Conservation (phyloP, 148 eudicot species). For the Persicaria maculosa region DNA sequence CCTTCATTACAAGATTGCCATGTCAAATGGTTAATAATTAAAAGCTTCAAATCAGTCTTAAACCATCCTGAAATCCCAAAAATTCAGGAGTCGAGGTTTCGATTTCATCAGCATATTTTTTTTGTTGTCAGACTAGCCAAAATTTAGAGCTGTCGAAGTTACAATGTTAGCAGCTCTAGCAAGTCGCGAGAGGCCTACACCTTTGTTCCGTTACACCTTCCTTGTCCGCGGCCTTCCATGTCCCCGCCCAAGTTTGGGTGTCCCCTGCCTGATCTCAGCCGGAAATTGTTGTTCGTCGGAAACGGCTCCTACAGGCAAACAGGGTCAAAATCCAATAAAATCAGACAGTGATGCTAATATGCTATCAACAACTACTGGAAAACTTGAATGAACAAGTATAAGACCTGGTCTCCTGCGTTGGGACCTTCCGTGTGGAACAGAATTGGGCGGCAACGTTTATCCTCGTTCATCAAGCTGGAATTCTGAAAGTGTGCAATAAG, state of each 20-base stretch:
- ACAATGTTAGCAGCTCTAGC: constrained; percentile 11
- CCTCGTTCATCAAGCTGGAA: constrained; percentile 85
- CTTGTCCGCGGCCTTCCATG: constrained; percentile 3
- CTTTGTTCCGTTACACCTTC: constrained; percentile 7
- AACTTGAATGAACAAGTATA: neutral
- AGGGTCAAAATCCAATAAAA: neutral
- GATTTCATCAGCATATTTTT: too few relatives aligned
- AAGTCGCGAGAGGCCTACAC: neutral
- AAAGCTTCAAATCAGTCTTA: neutral
- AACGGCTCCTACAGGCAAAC: constrained; percentile 50
- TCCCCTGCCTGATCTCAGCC: constrained; percentile 32
- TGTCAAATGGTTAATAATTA: constrained; percentile 10
- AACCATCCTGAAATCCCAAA: constrained; percentile 7
- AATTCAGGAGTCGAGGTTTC: neutral
- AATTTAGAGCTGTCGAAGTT: constrained; percentile 12
- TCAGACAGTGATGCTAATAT: neutral
- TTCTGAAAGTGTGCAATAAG: constrained; percentile 83
- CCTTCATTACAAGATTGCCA: neutral
- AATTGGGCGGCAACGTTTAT: constrained; percentile 80
- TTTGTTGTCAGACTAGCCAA: constrained; percentile 11
- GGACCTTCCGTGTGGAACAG: constrained; percentile 69
- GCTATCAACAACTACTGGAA: neutral
- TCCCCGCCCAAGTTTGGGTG: constrained; percentile 2
- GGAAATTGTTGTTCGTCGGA: constrained; percentile 41
- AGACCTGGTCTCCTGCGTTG: constrained; percentile 71